Base-by-base conservation (phyloP, 441 rosid genomes). In the Codiaeum variegatum region DNA sequence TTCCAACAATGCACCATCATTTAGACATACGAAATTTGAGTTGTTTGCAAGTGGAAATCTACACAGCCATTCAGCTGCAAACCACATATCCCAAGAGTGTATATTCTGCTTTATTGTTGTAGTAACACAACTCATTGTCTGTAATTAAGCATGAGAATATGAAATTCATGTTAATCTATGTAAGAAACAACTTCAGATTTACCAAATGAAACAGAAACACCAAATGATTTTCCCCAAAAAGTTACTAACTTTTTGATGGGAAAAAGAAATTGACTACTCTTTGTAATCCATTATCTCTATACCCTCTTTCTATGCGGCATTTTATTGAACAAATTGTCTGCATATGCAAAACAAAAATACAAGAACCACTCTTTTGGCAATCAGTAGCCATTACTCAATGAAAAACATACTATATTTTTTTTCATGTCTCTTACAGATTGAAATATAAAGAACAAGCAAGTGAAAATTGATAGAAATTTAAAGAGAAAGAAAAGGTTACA, bases 401-500 rank as follows among this genome's bases (percentile, higher is more conserved):
- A n/a, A n/a, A n/a, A n/a, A n/a, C n/a, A n/a, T n/a, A n/a, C n/a
- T n/a, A n/a, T n/a, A n/a, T n/a, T n/a, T n/a, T n/a, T n/a, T n/a
- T n/a, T n/a, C n/a, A n/a, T n/a, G n/a, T n/a, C n/a, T n/a, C n/a
- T n/a, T n/a, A n/a, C n/a, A n/a, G n/a, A n/a, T n/a, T n/a, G n/a
- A n/a, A n/a, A 16, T 0, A 13, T 23, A 36, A 23, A 60, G 18
- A 16, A 34, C n/a, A 16, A 11, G 26, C 28, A 18, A 34, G 23
- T 31, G 8, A n/a, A 40, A 59, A 7, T 21, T 13, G 34, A 47
- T 16, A 52, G 51, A 67, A 70, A 54, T 23, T 0, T 49, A 61
- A 65, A 54, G 1, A 24, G 24, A 67, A 6, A 62, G 3, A 52
- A 31, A n/a, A 54, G 59, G 85, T 79, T 79, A 92, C 98, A 59